These are phyloP conservation scores for Pichia cactophila DNA, from an alignment of 1,139 yeast genomes.

Conservation along the genomic window DNA sequence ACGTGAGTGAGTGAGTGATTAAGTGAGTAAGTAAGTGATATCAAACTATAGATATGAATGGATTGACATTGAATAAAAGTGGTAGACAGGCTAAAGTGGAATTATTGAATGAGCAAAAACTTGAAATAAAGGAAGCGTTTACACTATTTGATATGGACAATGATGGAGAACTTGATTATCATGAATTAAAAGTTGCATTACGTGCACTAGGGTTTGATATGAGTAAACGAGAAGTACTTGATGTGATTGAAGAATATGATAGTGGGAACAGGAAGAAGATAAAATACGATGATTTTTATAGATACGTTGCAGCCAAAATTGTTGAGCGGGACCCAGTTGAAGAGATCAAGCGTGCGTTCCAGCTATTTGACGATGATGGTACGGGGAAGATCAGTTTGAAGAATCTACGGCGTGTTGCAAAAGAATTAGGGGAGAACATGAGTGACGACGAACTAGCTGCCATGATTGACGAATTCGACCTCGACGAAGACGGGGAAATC, in stretches of 20 bases:
- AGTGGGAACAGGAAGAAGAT: slow-evolving; percentile 67
- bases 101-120: slow-evolving; percentile 80
- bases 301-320: slow-evolving; percentile 70
- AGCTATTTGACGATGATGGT: slow-evolving; percentile 78
- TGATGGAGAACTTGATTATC: slow-evolving; percentile 87
- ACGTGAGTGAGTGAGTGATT: too few relatives aligned
- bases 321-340: slow-evolving; percentile 86
- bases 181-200: slow-evolving; percentile 86
- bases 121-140: slow-evolving; percentile 91
- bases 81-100: slow-evolving; percentile 44
- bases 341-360: slow-evolving; percentile 85
- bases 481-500: slow-evolving; percentile 95
- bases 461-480: slow-evolving; percentile 96
- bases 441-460: slow-evolving; percentile 91
- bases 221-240: slow-evolving; percentile 70
- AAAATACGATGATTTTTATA: slow-evolving; percentile 73
- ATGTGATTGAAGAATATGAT: slow-evolving; percentile 75
- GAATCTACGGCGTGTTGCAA: slow-evolving; percentile 82
- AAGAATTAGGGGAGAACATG: slow-evolving; percentile 85
- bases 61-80: slow-evolving; percentile 23
- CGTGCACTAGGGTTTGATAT: slow-evolving; percentile 90
- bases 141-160: slow-evolving; percentile 86
- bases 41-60: background rate
- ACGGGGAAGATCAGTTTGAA: slow-evolving; percentile 82
- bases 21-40: too few relatives aligned